These are phyloP conservation scores for Phytopythium montanum DNA, from an alignment of 352 stramenopile species.

Conservation along the genomic window DNA sequence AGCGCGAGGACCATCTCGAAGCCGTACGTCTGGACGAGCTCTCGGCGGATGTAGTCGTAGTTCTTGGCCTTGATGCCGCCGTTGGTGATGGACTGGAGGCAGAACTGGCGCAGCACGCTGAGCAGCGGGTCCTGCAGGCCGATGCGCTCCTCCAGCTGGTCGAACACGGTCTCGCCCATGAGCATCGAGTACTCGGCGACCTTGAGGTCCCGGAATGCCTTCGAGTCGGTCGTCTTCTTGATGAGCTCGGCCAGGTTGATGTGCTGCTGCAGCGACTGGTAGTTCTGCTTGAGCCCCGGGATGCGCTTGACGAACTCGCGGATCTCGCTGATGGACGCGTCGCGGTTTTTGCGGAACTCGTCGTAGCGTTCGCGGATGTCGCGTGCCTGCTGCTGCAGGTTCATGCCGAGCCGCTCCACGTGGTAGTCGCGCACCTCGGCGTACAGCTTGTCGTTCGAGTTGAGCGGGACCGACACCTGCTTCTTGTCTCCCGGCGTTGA, in stretches of 20 bases:
- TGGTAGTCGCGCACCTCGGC: slow-evolving; percentile 95
- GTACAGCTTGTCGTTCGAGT: slow-evolving; percentile 96
- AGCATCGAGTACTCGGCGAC: slow-evolving; percentile 94
- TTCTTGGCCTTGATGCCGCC: slow-evolving; percentile 93
- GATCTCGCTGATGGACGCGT: slow-evolving; percentile 97
- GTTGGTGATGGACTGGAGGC: slow-evolving; percentile 91
- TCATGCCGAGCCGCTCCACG: slow-evolving; percentile 94
- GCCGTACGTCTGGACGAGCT: slow-evolving; percentile 96
- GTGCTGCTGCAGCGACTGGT: slow-evolving; percentile 95
- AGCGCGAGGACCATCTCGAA: slow-evolving; percentile 94
- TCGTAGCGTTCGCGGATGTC: slow-evolving; percentile 93
- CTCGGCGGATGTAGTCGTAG: slow-evolving; percentile 92
- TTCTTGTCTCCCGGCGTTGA: slow-evolving; percentile 29
- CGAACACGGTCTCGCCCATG: slow-evolving; percentile 94
- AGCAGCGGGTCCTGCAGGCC: slow-evolving; percentile 90
- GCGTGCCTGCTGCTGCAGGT: slow-evolving; percentile 95
- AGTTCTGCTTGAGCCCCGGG: slow-evolving; percentile 91
- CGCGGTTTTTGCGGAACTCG: slow-evolving; percentile 94
- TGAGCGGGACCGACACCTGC: slow-evolving; percentile 91
- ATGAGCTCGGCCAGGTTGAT: slow-evolving; percentile 96
- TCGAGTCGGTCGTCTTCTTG: slow-evolving; percentile 93
- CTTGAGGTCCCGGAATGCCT: slow-evolving; percentile 93
- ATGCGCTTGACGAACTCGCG: slow-evolving; percentile 99
- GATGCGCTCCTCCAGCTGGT: slow-evolving; percentile 95
- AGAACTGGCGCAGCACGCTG: slow-evolving; percentile 90